Evolutionary conservation across 2,329 filamentous ascomycete genomes (phyloP), one percentile per base, ranked within the genome.

Genomic region (Botryotinia convoluta): DNA sequence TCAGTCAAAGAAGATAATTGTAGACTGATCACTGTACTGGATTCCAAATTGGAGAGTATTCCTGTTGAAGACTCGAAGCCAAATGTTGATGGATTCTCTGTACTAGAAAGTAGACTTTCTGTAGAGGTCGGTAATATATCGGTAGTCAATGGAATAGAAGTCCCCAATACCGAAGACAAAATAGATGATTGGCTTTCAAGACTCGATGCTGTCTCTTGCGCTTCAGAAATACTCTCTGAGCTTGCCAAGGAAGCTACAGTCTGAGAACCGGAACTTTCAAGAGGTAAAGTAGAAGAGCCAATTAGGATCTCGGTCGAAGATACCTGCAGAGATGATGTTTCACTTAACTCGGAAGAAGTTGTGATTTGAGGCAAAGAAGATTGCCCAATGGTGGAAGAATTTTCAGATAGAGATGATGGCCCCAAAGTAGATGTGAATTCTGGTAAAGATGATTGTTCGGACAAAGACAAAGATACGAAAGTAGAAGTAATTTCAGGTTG

Each of bases 351-450:
- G 14, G 26, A 67, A 54, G 64, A 54, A 29, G 45, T 29, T 39
- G 45, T 54, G 32, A 39, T 67, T n/a, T 67, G 64, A 39, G 45
- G 26, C 64, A 67, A 54, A 67, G 44, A 39, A 2, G 45, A 67
- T 39, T 39, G 44, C 18, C 1, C 62, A 29, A 45, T 45, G 9
- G 29, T 64, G 2, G 62, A 32, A 12, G 63, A 18, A 9, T 18
- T 37, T 37, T 37, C 29, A 37, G 22, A 14, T 1, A 51, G 20
- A 65, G 63, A 51, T 18, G 22, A 51, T n/a, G 12, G 20, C 29
- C 8, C 45, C 32, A 54, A 68, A n/a, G 45, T 54, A 42, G 35
- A 39, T 9, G 35, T 42, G 7, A 42, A 18, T 18, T 37, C 22
- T n/a, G 64, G 26, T n/a, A 42, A 39, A 42, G 32, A 29, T 5